Evolutionary conservation across 257 asterid species (phyloP).

Genomic region (Fraxinus americana): DNA sequence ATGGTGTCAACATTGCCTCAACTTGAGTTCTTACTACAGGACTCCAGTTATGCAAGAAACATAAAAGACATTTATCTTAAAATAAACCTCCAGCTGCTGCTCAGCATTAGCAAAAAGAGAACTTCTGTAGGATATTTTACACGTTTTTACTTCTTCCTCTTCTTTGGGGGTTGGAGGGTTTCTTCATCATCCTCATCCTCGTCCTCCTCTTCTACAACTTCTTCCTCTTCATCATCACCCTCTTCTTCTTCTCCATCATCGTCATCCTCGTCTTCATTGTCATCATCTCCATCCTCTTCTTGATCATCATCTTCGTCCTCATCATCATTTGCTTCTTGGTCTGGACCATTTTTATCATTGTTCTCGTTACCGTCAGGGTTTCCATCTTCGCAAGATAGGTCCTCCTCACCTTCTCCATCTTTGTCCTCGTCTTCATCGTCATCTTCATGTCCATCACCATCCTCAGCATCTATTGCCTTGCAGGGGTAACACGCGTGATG

Average conservation of each 20-base stretch:
- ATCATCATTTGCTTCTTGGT: constrained; percentile 37
- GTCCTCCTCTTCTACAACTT: constrained; percentile 17
- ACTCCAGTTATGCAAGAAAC: neutral
- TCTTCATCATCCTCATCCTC: constrained; percentile 37
- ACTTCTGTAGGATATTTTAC: neutral
- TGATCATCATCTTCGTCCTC: constrained; percentile 30
- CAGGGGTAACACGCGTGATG: constrained; percentile 22
- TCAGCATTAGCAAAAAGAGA: constrained; percentile 5
- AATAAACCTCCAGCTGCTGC: constrained; percentile 2
- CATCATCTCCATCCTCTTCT: constrained; percentile 19
- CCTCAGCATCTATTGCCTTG: constrained; percentile 36
- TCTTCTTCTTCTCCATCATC: constrained; percentile 28
- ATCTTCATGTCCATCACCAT: constrained; percentile 38
- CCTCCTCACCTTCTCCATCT: constrained; percentile 31
- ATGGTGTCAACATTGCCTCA: neutral
- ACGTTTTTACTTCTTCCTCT: constrained; percentile 51
- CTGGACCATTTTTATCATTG: neutral
- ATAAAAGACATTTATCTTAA: neutral
- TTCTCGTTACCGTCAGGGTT: constrained; percentile 12
- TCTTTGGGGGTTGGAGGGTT: constrained; percentile 56
- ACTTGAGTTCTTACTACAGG: neutral
- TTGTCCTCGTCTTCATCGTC: constrained; percentile 27
- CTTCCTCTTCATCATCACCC: constrained; percentile 33
- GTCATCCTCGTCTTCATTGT: constrained; percentile 16
- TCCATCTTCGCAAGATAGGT: constrained; percentile 3